Evolutionary conservation across 805 yeast species (phyloP).

Genomic region (baker's yeast (Saccharomyces cerevisiae)): DNA sequence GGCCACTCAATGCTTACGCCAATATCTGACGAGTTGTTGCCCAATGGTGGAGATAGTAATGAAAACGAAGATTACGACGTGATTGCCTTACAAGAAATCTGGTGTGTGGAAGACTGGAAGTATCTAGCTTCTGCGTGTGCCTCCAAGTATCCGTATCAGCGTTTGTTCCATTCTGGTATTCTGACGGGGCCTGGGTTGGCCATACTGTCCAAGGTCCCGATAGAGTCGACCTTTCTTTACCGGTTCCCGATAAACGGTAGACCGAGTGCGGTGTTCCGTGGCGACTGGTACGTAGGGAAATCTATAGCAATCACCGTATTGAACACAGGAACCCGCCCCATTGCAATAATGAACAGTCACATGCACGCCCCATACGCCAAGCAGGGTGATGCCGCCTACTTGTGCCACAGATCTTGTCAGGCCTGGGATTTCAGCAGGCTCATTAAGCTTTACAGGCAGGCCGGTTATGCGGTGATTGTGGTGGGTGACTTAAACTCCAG

Average conservation of each 20-base stretch:
- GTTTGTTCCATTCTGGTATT: constrained; percentile 76
- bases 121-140: constrained; percentile 43
- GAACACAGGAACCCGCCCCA: constrained; percentile 39
- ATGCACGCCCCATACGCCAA: constrained; percentile 93
- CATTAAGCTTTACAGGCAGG: constrained; percentile 48
- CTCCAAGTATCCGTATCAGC: constrained; percentile 48
- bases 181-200: constrained; percentile 91
- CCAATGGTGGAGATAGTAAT: not conserved
- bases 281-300: constrained; percentile 97
- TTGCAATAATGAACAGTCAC: constrained; percentile 83
- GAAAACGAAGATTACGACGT: constrained; percentile 52
- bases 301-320: constrained; percentile 69
- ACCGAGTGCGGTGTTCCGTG: constrained; percentile 86
- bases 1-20: constrained; percentile 13
- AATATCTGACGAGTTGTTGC: constrained; percentile 10
- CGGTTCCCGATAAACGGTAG: constrained; percentile 90
- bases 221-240: constrained; percentile 67
- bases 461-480: constrained; percentile 78
- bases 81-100: constrained; percentile 88
- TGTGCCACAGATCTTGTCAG: constrained; percentile 86
- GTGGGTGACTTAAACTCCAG: constrained; percentile 91
- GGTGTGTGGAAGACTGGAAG: constrained; percentile 83
- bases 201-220: constrained; percentile 74
- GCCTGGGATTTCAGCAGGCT: constrained; percentile 89
- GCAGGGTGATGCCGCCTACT: constrained; percentile 80